A percentile compares a stretch with the other conserved stretches of the same genome.
Evolutionary conservation across 495 filamentous ascomycete genomes (phyloP).

Genomic region (Aspergillus cavernicola): DNA sequence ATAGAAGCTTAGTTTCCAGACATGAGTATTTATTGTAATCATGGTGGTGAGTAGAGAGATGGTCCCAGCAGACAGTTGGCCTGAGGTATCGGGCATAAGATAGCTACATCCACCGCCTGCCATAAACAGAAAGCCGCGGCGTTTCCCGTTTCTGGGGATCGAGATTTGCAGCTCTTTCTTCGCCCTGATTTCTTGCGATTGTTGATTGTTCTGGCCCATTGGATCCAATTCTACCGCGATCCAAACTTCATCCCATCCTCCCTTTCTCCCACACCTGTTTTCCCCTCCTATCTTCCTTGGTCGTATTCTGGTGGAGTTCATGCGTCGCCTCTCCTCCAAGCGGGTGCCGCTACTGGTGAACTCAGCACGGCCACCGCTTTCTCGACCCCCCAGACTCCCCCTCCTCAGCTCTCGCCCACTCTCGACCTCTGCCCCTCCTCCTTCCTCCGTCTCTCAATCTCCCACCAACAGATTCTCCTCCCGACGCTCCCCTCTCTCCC

Average conservation of each 20-base stretch:
- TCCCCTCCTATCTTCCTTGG: conserved; percentile 9
- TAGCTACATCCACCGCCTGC: conserved; percentile 10
- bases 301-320: conserved; percentile 19
- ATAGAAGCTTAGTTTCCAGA: too few species aligned
- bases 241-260: conserved; percentile 6
- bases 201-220: conserved; percentile 4
- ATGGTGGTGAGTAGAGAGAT: too few species aligned
- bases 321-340: conserved; percentile 41
- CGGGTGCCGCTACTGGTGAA: conserved; percentile 32
- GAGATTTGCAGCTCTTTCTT: conserved; percentile 6
- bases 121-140: not conserved
- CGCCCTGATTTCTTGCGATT: not conserved
- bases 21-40: too few species aligned
- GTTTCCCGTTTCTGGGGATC: not conserved
- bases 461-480: conserved; percentile 15
- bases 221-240: not conserved
- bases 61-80: too few species aligned
- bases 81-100: too few species aligned
- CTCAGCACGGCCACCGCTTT: conserved; percentile 41
- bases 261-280: conserved; percentile 7
- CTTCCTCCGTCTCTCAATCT: conserved; percentile 20
- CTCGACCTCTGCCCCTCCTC: conserved; percentile 27
- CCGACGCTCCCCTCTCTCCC: conserved; percentile 29
- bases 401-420: conserved; percentile 29
- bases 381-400: conserved; percentile 30